phyloP scores from a whole-genome alignment of 495 filamentous ascomycete genomes.

The Thozetella sp. region DNA sequence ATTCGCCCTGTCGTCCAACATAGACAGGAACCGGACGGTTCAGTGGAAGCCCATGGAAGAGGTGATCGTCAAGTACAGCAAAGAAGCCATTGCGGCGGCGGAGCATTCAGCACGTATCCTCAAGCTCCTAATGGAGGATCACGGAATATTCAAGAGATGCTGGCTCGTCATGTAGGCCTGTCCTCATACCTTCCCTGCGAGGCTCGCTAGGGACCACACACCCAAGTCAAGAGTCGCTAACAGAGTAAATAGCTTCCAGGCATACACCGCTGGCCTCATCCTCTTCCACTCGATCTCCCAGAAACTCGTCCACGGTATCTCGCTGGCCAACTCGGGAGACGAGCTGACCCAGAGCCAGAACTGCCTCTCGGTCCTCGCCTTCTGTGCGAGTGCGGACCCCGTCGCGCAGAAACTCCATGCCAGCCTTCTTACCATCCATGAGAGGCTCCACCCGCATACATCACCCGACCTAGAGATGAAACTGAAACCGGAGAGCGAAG shows the following conservation, averaged over 20 bases:
- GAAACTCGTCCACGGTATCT: conserved; percentile 21
- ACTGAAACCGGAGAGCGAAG: not conserved
- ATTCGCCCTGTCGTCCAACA: conserved; percentile 11
- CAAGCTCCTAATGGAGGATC: conserved; percentile 19
- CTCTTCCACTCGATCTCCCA: conserved; percentile 27
- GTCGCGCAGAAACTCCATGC: not conserved
- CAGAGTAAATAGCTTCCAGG: conserved; percentile 20
- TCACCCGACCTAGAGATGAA: not conserved
- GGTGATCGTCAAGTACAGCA: conserved; percentile 7
- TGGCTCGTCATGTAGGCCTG: conserved; percentile 30
- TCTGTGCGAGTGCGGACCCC: not conserved
- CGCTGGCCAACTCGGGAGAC: conserved; percentile 11
- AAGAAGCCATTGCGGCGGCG: conserved; percentile 22
- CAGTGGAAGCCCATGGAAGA: conserved; percentile 1
- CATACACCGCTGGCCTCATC: conserved; percentile 28
- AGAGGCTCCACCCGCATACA: not conserved
- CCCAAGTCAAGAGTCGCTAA: not conserved
- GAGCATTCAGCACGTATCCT: conserved; percentile 24
- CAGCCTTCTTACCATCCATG: not conserved
- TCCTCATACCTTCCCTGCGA: not conserved
- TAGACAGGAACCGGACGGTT: not conserved
- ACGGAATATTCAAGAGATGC: conserved; percentile 27
- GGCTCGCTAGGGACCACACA: no score
- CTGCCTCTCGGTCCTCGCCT: not conserved
- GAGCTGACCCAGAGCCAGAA: conserved; percentile 13